Evolutionary conservation across 2,329 filamentous ascomycete genomes (phyloP).

Genomic region (Penicillium expansum): DNA sequence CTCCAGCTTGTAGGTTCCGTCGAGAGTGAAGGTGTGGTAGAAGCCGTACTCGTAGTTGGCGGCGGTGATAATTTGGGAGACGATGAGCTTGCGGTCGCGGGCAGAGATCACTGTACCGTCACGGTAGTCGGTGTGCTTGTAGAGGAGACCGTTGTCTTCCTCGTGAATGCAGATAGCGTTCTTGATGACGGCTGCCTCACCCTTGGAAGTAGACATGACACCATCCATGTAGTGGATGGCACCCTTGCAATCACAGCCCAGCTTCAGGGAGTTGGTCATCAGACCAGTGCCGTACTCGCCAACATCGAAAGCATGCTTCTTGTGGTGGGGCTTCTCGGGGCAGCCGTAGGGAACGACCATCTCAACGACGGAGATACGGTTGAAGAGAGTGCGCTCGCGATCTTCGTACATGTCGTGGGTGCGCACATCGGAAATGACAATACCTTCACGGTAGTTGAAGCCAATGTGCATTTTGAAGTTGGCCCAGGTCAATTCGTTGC

Average conservation of each 20-base stretch:
- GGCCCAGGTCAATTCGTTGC: slow-evolving; percentile 31
- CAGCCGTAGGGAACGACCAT: slow-evolving; percentile 31
- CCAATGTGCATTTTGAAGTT: slow-evolving; percentile 42
- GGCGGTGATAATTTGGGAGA: slow-evolving; percentile 88
- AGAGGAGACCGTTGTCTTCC: slow-evolving; percentile 31
- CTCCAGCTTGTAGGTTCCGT: slow-evolving; percentile 85
- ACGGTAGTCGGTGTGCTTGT: slow-evolving; percentile 86
- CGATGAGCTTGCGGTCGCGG: slow-evolving; percentile 75
- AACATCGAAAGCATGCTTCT: slow-evolving; percentile 31
- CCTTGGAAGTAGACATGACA: slow-evolving; percentile 23
- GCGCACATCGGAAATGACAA: slow-evolving; percentile 52
- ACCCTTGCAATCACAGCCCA: slow-evolving; percentile 33
- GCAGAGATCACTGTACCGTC: slow-evolving; percentile 83
- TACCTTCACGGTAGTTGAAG: slow-evolving; percentile 54
- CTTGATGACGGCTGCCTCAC: slow-evolving; percentile 25
- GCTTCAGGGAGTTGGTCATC: slow-evolving; percentile 31
- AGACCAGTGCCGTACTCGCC: slow-evolving; percentile 29
- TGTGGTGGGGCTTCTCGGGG: slow-evolving; percentile 29
- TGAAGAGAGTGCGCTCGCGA: slow-evolving; percentile 31
- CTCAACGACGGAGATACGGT: slow-evolving; percentile 31
- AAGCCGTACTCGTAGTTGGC: slow-evolving; percentile 90
- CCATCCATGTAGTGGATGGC: slow-evolving; percentile 31
- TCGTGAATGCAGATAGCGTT: slow-evolving; percentile 33
- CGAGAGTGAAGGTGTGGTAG: slow-evolving; percentile 85
- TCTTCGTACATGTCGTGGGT: slow-evolving; percentile 29